A percentile compares a stretch with the other conserved stretches of the same genome.
Conservation (phyloP, 2,329 filamentous ascomycete genomes). For the Domatiomyces globalis region DNA sequence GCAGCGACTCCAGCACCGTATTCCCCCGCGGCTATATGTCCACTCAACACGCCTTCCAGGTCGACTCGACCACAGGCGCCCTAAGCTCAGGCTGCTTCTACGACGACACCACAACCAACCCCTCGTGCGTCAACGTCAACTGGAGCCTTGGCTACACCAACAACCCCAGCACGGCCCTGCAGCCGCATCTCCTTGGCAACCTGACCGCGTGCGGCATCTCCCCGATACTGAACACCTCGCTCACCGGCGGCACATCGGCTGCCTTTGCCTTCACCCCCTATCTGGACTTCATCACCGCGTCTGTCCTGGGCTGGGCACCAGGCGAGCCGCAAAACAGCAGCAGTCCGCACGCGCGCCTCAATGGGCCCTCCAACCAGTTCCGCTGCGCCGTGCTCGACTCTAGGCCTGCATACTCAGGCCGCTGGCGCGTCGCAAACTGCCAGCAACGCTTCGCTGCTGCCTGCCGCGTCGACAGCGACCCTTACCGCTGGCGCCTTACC, state of each 20-base stretch:
- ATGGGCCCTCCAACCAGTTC: conserved; percentile 18
- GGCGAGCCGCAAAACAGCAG: conserved; percentile 39
- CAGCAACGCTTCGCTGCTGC: conserved; percentile 36
- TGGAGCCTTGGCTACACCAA: conserved; percentile 31
- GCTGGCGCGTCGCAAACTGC: conserved; percentile 47
- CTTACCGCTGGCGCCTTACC: conserved; percentile 46
- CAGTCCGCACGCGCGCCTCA: neutral
- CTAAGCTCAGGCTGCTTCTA: conserved; percentile 43
- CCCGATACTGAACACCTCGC: conserved; percentile 42
- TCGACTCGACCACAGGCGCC: conserved; percentile 22
- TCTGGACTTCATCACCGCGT: conserved; percentile 28
- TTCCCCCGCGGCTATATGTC: conserved; percentile 37
- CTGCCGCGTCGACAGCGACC: conserved; percentile 40
- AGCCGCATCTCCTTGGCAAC: conserved; percentile 11
- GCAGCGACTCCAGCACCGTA: conserved; percentile 35
- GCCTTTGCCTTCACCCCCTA: conserved; percentile 18
- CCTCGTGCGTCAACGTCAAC: conserved; percentile 38
- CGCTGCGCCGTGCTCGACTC: conserved; percentile 45
- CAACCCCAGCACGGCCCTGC: conserved; percentile 18
- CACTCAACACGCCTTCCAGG: conserved; percentile 22
- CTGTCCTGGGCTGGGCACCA: conserved; percentile 47
- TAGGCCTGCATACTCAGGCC: conserved; percentile 29
- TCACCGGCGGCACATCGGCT: conserved; percentile 26
- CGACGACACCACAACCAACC: conserved; percentile 24
- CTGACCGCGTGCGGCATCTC: conserved; percentile 47